Evolutionary conservation across 352 stramenopile genomes (phyloP).

Genomic region (Globisporangium acanthophoron): DNA sequence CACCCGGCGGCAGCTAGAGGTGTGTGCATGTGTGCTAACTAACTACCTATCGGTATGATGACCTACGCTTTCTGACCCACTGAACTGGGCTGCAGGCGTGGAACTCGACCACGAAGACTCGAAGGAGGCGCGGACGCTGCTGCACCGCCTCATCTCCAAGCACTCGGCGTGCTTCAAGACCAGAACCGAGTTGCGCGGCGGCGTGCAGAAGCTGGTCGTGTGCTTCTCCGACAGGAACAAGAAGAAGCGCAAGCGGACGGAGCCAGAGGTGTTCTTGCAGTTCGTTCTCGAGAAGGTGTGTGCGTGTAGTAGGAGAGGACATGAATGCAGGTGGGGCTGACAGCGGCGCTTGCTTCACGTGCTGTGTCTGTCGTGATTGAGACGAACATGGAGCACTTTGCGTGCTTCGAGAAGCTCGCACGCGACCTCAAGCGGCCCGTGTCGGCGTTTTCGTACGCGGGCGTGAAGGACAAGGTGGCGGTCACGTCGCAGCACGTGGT

Average conservation of each 20-base stretch:
- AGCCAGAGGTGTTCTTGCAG: slow-evolving; percentile 42
- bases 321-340: not conserved
- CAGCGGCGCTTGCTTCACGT: not conserved
- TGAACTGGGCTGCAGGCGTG: slow-evolving; percentile 21
- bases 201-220: slow-evolving; percentile 45
- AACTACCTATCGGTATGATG: not conserved
- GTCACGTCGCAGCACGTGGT: slow-evolving; percentile 68
- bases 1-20: slow-evolving; percentile 31
- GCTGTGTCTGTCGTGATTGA: slow-evolving; percentile 9
- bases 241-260: slow-evolving; percentile 67
- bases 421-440: slow-evolving; percentile 34
- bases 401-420: slow-evolving; percentile 54
- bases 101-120: slow-evolving; percentile 53
- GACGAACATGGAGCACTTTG: slow-evolving; percentile 71
- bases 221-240: slow-evolving; percentile 52
- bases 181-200: slow-evolving; percentile 42
- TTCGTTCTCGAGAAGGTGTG: slow-evolving; percentile 73
- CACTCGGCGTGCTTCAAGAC: slow-evolving; percentile 54
- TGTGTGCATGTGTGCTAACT: slow-evolving; percentile 4
- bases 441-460: slow-evolving; percentile 56
- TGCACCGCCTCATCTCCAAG: slow-evolving; percentile 65
- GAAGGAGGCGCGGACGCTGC: slow-evolving; percentile 48
- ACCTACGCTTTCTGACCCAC: no score
- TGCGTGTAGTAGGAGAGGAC: not conserved
- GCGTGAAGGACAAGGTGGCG: slow-evolving; percentile 74